phyloP scores from a whole-genome alignment of 192 early-diverging fungal genomes.

The Coemansia sp. region DNA sequence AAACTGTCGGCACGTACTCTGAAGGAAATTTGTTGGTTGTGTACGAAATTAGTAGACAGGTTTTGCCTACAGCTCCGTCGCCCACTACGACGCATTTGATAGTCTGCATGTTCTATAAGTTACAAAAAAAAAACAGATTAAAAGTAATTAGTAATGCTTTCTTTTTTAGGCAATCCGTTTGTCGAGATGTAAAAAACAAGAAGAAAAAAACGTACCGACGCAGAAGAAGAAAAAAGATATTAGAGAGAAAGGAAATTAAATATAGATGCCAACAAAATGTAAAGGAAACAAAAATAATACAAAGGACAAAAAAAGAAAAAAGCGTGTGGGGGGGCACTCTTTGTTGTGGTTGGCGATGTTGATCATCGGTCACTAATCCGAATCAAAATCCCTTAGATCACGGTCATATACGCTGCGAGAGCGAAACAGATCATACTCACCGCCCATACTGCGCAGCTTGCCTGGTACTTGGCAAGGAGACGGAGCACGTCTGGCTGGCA shows the following conservation, averaged over 20 bases:
- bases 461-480: no score
- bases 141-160: neutral
- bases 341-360: neutral
- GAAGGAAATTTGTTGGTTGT: slow-evolving; percentile 78
- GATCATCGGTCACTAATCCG: no score
- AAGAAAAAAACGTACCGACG: neutral
- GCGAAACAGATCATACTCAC: no score
- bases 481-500: no score
- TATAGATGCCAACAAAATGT: neutral
- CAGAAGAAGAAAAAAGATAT: neutral
- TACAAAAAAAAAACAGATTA: neutral
- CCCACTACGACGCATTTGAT: slow-evolving; percentile 69
- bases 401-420: no score
- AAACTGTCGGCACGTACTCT: slow-evolving; percentile 89
- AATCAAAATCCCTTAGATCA: no score
- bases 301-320: neutral
- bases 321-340: neutral
- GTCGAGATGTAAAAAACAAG: neutral
- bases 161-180: no score
- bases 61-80: slow-evolving; percentile 90
- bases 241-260: slow-evolving; percentile 10
- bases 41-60: slow-evolving; percentile 83
- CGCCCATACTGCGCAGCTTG: no score
- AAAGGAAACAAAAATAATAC: slow-evolving; percentile 7
- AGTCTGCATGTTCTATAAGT: neutral